These are phyloP conservation scores for Chytriomyces sp. DNA, from an alignment of 192 early-diverging fungal species.

Conservation along the genomic window DNA sequence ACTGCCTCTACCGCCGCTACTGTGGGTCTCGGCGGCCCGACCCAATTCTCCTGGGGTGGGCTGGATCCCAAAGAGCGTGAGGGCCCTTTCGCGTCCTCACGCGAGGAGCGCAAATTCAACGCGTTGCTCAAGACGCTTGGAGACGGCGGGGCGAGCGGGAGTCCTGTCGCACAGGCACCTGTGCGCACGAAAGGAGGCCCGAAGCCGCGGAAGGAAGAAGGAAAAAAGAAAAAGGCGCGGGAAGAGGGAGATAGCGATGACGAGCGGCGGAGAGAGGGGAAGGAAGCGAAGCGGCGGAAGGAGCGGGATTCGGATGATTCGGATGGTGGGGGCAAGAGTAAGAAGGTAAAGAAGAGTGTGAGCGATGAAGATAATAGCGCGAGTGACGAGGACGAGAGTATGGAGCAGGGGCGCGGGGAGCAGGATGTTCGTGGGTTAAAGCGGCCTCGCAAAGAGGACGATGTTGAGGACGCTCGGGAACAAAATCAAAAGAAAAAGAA, in stretches of 20 bases:
- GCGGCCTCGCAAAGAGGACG: neutral
- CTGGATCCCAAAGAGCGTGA: conserved; percentile 28
- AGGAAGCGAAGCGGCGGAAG: neutral
- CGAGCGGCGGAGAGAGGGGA: neutral
- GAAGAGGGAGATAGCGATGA: neutral
- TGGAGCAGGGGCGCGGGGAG: neutral
- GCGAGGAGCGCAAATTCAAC: conserved; percentile 48
- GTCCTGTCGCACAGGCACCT: neutral
- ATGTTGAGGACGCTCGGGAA: neutral
- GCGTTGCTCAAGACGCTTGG: conserved; percentile 34
- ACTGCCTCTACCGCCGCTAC: conserved; percentile 28
- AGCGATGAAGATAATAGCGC: neutral
- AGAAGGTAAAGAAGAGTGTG: neutral
- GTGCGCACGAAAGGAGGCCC: conserved; percentile 9
- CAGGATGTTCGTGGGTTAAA: neutral
- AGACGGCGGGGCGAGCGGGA: neutral
- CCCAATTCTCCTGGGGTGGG: conserved; percentile 46
- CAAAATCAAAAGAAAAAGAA: no score
- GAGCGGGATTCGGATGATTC: neutral
- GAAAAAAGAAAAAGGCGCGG: neutral
- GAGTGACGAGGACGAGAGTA: neutral
- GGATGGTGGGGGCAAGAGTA: neutral
- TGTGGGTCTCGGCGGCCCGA: conserved; percentile 27
- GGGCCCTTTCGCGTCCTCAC: conserved; percentile 42
- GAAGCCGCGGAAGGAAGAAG: conserved; percentile 25